Evolutionary conservation across 768 basidiomycete genomes (phyloP), one percentile per base, ranked within the genome.

Genomic region (Pulveroboletus sp.): DNA sequence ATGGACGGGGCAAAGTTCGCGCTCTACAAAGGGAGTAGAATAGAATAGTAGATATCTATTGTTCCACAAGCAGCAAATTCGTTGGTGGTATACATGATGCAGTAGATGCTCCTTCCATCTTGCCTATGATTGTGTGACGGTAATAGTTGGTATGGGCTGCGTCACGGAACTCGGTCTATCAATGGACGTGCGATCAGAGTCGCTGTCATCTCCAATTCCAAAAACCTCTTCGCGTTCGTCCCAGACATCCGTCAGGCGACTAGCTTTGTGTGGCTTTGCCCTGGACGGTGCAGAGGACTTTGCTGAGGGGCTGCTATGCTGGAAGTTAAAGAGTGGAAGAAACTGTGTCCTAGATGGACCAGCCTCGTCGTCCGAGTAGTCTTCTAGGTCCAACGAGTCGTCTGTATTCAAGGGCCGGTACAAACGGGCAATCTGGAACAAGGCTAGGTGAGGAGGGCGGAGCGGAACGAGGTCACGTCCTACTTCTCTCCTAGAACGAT

Each of bases 401-500:
- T 77, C 79, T 2, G 74, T 75, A 47, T 78, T 69, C 31, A 93
- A 71, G 0, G 89, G 89, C 37, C 79, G 81, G 66, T 93, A 93
- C 5, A 93, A 71, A 5, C 87, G 81, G 17, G 82, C 75, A 52
- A 92, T 92, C 86, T 89, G 56, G 21, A 41, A 10, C 18, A 46
- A 44, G 14, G 9, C 43, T 24, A 46, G 46, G 7, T 55, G 21
- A 52, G 24, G 33, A 6, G 28, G 30, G 47, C 15, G 31, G 43
- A 38, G 24, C 1, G 12, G 4, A 37, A 46, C 32, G 15, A 44
- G 39, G 28, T 15, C 31, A 7, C 32, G 11, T 24, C 69, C 43
- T 60, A 86, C 88, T 74, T 93, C 90, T 68, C 86, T 79, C 57
- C 90, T 76, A 51, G 81, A 79, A 24, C 90, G 84, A 63, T 93